Conservation (phyloP, 345 rosid genomes). For the Erucastrum elatum region DNA sequence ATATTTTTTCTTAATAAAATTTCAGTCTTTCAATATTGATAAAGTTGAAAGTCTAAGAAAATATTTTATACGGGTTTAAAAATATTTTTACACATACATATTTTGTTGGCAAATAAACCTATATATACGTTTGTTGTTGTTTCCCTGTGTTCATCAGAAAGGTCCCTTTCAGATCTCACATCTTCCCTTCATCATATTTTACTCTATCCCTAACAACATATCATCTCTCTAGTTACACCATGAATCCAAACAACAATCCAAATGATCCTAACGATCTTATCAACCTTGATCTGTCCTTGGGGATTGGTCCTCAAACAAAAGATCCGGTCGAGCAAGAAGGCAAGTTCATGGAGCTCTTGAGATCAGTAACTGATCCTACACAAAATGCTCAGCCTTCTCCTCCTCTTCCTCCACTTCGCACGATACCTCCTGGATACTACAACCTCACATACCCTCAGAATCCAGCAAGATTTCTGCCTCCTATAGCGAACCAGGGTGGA, state of each 20-base stretch:
- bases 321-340: background rate
- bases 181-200: background rate
- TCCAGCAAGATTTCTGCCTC: slow-evolving; percentile 1
- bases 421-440: background rate
- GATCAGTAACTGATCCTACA: background rate
- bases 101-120: background rate
- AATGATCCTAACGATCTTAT: background rate
- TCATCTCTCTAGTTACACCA: background rate
- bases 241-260: background rate
- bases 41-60: background rate
- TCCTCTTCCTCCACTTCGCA: background rate
- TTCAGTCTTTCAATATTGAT: background rate
- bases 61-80: background rate
- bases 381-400: background rate
- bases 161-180: background rate
- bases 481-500: background rate
- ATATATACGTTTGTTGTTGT: background rate
- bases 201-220: background rate
- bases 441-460: background rate
- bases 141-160: background rate
- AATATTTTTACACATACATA: background rate
- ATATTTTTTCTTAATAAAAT: background rate
- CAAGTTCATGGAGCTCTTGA: background rate
- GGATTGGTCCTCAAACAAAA: background rate
- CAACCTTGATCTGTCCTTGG: slow-evolving; percentile 21